Evolutionary conservation across 768 basidiomycete species (phyloP).

Genomic region (Auriculariales sp.): DNA sequence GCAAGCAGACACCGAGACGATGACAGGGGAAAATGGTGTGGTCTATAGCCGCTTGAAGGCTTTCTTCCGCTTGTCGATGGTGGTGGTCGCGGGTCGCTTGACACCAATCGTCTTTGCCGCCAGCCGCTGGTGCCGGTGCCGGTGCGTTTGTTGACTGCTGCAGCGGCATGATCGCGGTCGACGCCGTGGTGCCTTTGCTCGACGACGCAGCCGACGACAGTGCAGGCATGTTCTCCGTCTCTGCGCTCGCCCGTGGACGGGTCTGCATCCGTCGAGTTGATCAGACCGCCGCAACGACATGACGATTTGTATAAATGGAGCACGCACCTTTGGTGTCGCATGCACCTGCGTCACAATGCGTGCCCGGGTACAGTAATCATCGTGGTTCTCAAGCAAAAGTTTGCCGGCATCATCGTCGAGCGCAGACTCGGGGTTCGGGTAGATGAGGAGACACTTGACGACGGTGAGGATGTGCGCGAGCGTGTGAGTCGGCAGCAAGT

Average conservation of each 20-base stretch:
- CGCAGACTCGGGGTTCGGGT: conserved; percentile 93
- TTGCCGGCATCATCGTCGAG: conserved; percentile 94
- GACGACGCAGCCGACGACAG: too few species aligned
- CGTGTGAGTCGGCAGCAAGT: conserved; percentile 87
- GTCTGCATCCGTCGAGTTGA: conserved; percentile 10
- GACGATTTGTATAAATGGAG: background rate
- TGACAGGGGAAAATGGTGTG: too few species aligned
- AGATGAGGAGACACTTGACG: conserved; percentile 89
- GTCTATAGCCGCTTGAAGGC: conserved; percentile 59
- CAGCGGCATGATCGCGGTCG: conserved; percentile 14
- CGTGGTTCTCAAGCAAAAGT: conserved; percentile 77
- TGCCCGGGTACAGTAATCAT: conserved; percentile 74
- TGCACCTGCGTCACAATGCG: conserved; percentile 84
- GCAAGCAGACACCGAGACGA: too few species aligned
- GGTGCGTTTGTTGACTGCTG: conserved; percentile 39
- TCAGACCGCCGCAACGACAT: background rate
- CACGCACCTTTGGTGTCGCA: conserved; percentile 53
- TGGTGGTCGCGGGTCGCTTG: conserved; percentile 13
- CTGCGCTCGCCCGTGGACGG: conserved; percentile 19
- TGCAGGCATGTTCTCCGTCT: conserved; percentile 12
- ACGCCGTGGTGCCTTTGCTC: conserved; percentile 17
- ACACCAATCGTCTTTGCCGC: conserved; percentile 17
- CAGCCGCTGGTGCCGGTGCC: conserved; percentile 26
- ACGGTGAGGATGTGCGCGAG: conserved; percentile 85
- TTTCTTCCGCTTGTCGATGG: conserved; percentile 78